These are phyloP conservation scores for Phytophthora pluvialis DNA, from an alignment of 352 stramenopile species.

Conservation along the genomic window DNA sequence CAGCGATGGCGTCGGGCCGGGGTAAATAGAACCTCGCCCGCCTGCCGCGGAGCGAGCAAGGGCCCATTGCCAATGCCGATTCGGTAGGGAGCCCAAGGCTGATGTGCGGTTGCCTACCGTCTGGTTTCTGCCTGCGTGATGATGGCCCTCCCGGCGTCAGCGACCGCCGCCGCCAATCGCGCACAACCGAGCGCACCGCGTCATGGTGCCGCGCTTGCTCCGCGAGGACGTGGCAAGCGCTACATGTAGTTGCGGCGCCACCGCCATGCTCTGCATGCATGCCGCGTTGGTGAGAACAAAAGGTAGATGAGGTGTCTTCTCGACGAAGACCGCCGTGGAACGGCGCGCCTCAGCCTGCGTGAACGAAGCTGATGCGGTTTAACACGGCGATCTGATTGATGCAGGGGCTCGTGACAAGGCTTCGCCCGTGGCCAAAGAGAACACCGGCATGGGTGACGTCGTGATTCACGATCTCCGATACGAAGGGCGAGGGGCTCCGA, in stretches of 20 bases:
- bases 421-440: not conserved
- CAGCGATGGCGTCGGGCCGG: no score
- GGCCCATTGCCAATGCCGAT: not conserved
- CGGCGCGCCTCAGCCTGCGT: not conserved
- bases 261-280: conserved; percentile 8
- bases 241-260: not conserved
- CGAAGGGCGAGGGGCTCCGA: not conserved
- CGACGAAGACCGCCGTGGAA: conserved; percentile 2
- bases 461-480: conserved; percentile 6
- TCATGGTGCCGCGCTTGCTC: conserved; percentile 14
- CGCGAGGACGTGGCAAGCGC: conserved; percentile 9
- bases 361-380: conserved; percentile 15
- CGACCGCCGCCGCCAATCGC: conserved; percentile 22
- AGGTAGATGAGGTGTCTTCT: conserved; percentile 22
- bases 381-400: conserved; percentile 9
- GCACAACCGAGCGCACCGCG: conserved; percentile 11
- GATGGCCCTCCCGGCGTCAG: conserved; percentile 19
- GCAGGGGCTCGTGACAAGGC: not conserved
- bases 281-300: conserved; percentile 27
- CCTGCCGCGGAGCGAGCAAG: not conserved
- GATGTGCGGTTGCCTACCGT: not conserved
- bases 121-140: conserved; percentile 15
- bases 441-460: conserved; percentile 11
- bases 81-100: not conserved
- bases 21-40: not conserved